Evolutionary conservation across 139 green algal species (phyloP).

Genomic region (Chlamydomonas sp.): DNA sequence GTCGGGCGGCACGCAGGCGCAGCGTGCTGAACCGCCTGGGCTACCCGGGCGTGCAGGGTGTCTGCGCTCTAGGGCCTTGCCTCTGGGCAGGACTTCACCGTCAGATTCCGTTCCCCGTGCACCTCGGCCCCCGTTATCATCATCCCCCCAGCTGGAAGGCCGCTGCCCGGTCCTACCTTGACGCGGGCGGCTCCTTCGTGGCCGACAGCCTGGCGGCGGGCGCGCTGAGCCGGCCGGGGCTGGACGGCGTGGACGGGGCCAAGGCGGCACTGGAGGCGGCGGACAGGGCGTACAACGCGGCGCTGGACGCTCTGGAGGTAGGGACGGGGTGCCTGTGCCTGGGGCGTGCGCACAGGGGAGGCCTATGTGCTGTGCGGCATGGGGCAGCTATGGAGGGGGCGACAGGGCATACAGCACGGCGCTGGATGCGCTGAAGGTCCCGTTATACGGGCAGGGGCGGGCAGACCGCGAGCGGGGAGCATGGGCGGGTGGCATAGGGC

Average conservation of each 20-base stretch:
- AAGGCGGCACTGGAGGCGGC: conserved; percentile 26
- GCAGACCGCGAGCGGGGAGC: not conserved
- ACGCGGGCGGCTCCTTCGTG: conserved; percentile 37
- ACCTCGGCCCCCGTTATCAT: not conserved
- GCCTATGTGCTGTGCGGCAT: too few relatives aligned
- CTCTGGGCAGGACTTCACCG: too few relatives aligned
- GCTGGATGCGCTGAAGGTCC: conserved; percentile 36
- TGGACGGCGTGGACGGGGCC: conserved; percentile 36
- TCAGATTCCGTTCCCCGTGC: too few relatives aligned
- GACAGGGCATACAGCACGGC: conserved; percentile 47
- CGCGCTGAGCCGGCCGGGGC: not conserved
- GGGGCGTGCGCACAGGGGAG: too few relatives aligned
- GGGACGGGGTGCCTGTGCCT: too few relatives aligned
- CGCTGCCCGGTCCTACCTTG: conserved; percentile 36
- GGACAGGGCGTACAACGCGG: conserved; percentile 51
- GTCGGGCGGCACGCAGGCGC: too few relatives aligned
- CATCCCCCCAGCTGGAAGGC: conserved; percentile 40
- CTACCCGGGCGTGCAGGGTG: too few relatives aligned
- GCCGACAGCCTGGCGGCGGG: conserved; percentile 17
- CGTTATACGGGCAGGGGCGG: not conserved
- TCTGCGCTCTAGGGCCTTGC: too few relatives aligned
- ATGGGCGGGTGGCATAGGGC: too few relatives aligned
- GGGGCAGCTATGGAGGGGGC: conserved; percentile 19
- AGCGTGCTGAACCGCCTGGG: too few relatives aligned
- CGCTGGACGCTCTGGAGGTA: conserved; percentile 47